phyloP scores from a whole-genome alignment of 1,284 basidiomycete genomes.

The Microbotryomycetes sp. region DNA sequence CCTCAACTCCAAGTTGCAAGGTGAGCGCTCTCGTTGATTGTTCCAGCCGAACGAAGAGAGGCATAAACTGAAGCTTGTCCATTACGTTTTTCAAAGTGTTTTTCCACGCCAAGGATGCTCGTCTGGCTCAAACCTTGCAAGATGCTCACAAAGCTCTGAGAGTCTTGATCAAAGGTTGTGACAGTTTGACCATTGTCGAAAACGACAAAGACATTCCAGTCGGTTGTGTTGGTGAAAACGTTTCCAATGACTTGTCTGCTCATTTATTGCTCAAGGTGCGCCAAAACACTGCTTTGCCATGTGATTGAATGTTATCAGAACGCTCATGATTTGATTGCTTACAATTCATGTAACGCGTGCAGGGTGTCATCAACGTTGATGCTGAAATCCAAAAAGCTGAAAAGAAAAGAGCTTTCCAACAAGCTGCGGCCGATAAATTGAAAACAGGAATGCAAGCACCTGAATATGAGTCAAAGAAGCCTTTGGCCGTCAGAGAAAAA shows the following conservation, averaged over 20 bases:
- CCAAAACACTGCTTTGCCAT: no score
- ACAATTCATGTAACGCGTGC: no score
- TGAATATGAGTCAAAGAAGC: conserved; percentile 72
- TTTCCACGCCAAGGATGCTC: conserved; percentile 50
- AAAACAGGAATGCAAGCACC: conserved; percentile 63
- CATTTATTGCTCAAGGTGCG: conserved; percentile 79
- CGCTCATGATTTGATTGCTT: background rate
- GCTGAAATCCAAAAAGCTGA: conserved; percentile 75
- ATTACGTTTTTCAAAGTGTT: conserved; percentile 55
- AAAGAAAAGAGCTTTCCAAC: conserved; percentile 71
- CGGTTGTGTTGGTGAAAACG: conserved; percentile 78
- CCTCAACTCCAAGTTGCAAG: conserved; percentile 77
- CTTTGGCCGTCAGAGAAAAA: conserved; percentile 61
- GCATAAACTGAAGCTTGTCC: background rate
- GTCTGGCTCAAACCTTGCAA: conserved; percentile 18
- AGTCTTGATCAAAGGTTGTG: conserved; percentile 77
- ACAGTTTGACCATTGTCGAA: conserved; percentile 58
- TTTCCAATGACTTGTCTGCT: conserved; percentile 66
- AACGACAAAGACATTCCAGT: conserved; percentile 59
- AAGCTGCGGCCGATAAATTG: conserved; percentile 66
- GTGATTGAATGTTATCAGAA: conserved; percentile 41
- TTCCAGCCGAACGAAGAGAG: no score
- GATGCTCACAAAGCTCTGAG: conserved; percentile 15
- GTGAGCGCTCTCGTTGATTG: conserved; percentile 47
- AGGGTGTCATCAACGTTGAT: conserved; percentile 79